Evolutionary conservation across 1,284 basidiomycete species (phyloP).

Genomic region (Apiotrichum mycotoxinovorans): DNA sequence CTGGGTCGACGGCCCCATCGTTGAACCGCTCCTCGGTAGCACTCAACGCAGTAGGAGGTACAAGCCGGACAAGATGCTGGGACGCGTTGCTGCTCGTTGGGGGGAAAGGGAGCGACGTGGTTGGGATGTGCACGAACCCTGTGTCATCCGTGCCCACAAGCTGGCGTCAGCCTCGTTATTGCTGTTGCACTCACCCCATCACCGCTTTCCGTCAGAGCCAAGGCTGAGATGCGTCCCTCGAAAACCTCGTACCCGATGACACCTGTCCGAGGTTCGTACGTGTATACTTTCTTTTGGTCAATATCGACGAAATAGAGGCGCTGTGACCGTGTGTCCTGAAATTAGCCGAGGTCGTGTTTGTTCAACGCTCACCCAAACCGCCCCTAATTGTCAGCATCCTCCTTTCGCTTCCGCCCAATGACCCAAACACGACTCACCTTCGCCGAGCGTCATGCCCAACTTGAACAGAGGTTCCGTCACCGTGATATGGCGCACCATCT

Average conservation of each 20-base stretch:
- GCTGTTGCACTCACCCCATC: slow-evolving; percentile 18
- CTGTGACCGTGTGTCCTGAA: slow-evolving; percentile 19
- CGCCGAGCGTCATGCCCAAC: slow-evolving; percentile 19
- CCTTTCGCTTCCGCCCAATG: too few species aligned
- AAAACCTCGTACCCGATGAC: slow-evolving; percentile 26
- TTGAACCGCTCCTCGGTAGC: slow-evolving; percentile 21
- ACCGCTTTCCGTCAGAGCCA: slow-evolving; percentile 14
- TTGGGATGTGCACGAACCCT: slow-evolving; percentile 18
- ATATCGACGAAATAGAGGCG: slow-evolving; percentile 32
- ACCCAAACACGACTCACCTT: slow-evolving; percentile 8
- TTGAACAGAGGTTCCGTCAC: slow-evolving; percentile 19
- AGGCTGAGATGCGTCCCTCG: slow-evolving; percentile 11
- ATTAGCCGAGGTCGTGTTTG: neutral
- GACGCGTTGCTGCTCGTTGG: neutral
- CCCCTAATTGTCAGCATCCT: too few species aligned
- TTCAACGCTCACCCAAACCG: slow-evolving; percentile 10
- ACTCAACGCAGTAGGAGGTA: neutral
- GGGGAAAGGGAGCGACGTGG: slow-evolving; percentile 20
- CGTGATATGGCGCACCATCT: slow-evolving; percentile 4
- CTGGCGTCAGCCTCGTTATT: slow-evolving; percentile 9
- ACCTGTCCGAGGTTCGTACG: slow-evolving; percentile 19
- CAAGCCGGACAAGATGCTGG: slow-evolving; percentile 2
- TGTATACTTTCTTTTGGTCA: slow-evolving; percentile 19
- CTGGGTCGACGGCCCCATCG: slow-evolving; percentile 25
- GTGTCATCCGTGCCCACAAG: slow-evolving; percentile 19